A percentile compares a stretch with the other conserved stretches of the same genome.
Conservation (phyloP, 306 rosid species). For the Ormosia semicastrata region DNA sequence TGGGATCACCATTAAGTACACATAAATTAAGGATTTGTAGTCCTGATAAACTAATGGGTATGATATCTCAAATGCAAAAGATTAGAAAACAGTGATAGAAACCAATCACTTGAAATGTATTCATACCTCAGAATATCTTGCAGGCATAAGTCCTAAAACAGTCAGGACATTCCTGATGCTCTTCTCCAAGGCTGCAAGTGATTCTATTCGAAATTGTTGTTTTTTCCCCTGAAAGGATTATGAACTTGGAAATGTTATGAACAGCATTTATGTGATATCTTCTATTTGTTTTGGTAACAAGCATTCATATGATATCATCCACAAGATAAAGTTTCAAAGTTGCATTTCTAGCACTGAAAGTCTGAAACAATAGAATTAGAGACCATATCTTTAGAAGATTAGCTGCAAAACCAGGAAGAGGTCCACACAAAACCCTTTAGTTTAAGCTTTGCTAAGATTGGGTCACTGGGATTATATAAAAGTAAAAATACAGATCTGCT, state of each 20-base stretch:
- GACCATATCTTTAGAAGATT: neutral
- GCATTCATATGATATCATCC: constrained; percentile 4
- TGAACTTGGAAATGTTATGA: constrained; percentile 19
- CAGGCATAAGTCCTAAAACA: constrained; percentile 75
- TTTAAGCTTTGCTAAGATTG: neutral
- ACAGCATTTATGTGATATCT: neutral
- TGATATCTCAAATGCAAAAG: neutral
- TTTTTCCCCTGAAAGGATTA: constrained; percentile 67
- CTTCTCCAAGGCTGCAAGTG: constrained; percentile 74
- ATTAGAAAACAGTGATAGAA: constrained; percentile 8
- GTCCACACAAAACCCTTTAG: constrained; percentile 2
- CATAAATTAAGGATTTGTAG: neutral
- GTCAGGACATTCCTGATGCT: constrained; percentile 55
- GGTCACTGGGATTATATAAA: constrained; percentile 1
- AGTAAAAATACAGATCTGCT: neutral
- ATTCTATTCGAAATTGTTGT: constrained; percentile 68
- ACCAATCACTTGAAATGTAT: constrained; percentile 15
- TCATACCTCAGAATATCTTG: constrained; percentile 70
- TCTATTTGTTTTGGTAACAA: neutral
- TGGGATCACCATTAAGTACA: neutral
- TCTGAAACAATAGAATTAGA: neutral
- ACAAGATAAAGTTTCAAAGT: constrained; percentile 12
- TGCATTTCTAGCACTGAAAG: neutral
- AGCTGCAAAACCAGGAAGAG: constrained; percentile 7
- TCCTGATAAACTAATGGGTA: neutral